Conservation (phyloP, 108 stramenopile genomes). For the Nitzschia sp. region DNA sequence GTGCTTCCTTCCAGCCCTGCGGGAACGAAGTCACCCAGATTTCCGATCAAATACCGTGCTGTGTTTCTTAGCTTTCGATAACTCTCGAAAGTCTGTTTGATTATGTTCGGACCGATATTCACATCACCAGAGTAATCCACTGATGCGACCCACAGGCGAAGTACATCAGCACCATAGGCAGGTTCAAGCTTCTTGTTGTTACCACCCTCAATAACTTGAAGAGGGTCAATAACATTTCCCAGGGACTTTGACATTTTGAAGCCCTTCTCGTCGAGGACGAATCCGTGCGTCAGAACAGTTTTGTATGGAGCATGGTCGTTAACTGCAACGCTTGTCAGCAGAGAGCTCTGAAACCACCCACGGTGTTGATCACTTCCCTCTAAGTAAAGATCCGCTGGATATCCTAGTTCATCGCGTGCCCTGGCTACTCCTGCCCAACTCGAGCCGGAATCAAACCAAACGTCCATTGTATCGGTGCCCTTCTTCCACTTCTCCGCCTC, state of each 20-base stretch:
- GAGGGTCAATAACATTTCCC: conserved; percentile 96
- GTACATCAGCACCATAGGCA: conserved; percentile 98
- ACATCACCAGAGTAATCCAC: conserved; percentile 97
- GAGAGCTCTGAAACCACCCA: conserved; percentile 98
- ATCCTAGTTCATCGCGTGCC: conserved; percentile 80
- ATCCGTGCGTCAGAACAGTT: conserved; percentile 97
- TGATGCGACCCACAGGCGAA: conserved; percentile 97
- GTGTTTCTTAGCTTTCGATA: conserved; percentile 98
- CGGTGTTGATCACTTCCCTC: conserved; percentile 97
- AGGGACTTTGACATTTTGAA: conserved; percentile 99
- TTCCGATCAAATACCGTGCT: conserved; percentile 93
- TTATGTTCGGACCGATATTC: conserved; percentile 85
- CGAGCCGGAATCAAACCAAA: conserved; percentile 99
- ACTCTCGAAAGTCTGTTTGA: conserved; percentile 94
- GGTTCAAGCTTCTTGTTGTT: conserved; percentile 93
- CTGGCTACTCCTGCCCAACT: conserved; percentile 96
- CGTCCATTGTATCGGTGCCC: conserved; percentile 99
- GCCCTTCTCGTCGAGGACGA: conserved; percentile 97
- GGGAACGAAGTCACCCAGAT: conserved; percentile 90
- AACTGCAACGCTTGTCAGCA: conserved; percentile 94
- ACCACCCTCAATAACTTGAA: conserved; percentile 95
- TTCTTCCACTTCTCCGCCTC: conserved; percentile 91
- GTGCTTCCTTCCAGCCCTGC: conserved; percentile 42
- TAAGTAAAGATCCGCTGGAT: conserved; percentile 91
- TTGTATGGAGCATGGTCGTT: conserved; percentile 91